Evolutionary conservation across 257 asterid genomes (phyloP).

Genomic region (Fraxinus americana): DNA sequence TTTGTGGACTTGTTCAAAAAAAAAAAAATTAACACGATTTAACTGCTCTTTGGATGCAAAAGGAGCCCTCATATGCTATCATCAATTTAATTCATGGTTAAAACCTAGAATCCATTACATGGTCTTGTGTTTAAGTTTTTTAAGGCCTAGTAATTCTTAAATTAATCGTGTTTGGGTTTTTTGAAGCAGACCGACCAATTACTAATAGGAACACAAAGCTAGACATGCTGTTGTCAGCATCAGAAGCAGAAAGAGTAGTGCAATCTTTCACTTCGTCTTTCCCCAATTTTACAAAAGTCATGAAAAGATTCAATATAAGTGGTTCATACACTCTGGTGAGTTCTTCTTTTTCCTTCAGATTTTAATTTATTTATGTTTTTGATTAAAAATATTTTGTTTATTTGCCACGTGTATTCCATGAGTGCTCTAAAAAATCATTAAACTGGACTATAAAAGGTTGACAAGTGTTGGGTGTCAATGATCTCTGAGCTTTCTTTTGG

Average conservation of each 20-base stretch:
- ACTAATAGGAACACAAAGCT: constrained; percentile 40
- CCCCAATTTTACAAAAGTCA: constrained; percentile 76
- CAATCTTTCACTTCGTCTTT: constrained; percentile 65
- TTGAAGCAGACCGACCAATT: constrained; percentile 46
- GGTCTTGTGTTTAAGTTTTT: background rate
- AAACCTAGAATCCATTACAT: background rate
- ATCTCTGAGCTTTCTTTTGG: background rate
- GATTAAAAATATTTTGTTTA: background rate
- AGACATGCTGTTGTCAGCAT: constrained; percentile 60
- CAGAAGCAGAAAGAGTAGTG: constrained; percentile 80
- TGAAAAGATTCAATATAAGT: constrained; percentile 87
- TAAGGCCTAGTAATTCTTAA: background rate
- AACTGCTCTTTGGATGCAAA: background rate
- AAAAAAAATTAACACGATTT: background rate
- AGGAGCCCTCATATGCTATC: background rate
- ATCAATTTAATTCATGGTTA: background rate
- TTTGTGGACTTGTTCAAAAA: background rate
- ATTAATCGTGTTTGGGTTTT: background rate
- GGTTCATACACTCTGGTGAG: constrained; percentile 94
- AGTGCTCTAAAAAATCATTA: background rate
- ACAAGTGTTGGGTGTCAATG: constrained; percentile 2
- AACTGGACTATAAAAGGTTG: constrained; percentile 10
- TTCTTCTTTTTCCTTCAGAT: constrained; percentile 22
- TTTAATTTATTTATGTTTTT: constrained; percentile 6
- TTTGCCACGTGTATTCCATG: background rate